A percentile compares a stretch with the other conserved stretches of the same genome.
Conservation (phyloP, 2,329 filamentous ascomycete genomes). For the Claviceps spartinae region DNA sequence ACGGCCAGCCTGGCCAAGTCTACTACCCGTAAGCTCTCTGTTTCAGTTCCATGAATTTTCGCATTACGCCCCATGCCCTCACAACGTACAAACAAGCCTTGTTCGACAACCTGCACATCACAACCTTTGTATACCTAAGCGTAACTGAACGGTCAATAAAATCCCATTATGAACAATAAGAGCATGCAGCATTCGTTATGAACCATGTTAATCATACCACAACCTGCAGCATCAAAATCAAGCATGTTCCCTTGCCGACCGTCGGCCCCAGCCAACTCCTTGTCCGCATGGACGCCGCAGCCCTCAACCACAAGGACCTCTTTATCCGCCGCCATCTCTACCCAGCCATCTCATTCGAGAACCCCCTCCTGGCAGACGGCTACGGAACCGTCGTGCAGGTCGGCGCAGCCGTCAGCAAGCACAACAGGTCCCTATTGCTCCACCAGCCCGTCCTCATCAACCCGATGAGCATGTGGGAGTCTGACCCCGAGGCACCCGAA, state of each 20-base stretch:
- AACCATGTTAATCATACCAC: not conserved
- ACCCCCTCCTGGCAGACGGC: slow-evolving; percentile 73
- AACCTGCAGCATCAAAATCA: slow-evolving; percentile 38
- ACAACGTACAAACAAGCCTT: not conserved
- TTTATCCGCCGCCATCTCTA: slow-evolving; percentile 91
- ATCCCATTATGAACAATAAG: too few species aligned
- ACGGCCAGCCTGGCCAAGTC: slow-evolving; percentile 73
- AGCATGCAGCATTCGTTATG: too few species aligned
- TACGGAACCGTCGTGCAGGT: slow-evolving; percentile 57
- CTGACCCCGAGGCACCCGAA: slow-evolving; percentile 61
- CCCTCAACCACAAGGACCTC: slow-evolving; percentile 89
- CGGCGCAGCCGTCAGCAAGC: slow-evolving; percentile 32
- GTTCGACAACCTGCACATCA: too few species aligned
- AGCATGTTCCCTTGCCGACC: slow-evolving; percentile 46
- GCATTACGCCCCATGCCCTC: not conserved
- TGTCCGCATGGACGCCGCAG: slow-evolving; percentile 61
- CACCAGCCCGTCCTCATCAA: slow-evolving; percentile 64
- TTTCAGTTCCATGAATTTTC: not conserved
- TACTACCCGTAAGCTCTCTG: slow-evolving; percentile 54
- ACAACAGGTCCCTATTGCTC: slow-evolving; percentile 31
- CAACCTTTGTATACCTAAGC: too few species aligned
- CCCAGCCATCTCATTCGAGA: slow-evolving; percentile 66
- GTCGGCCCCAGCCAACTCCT: slow-evolving; percentile 57
- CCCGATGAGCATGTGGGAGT: slow-evolving; percentile 66
- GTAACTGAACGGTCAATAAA: too few species aligned